Evolutionary conservation across 2,329 filamentous ascomycete species (phyloP), one percentile per base, ranked within the genome.

Genomic region (Arthrobotrys entomopaga): DNA sequence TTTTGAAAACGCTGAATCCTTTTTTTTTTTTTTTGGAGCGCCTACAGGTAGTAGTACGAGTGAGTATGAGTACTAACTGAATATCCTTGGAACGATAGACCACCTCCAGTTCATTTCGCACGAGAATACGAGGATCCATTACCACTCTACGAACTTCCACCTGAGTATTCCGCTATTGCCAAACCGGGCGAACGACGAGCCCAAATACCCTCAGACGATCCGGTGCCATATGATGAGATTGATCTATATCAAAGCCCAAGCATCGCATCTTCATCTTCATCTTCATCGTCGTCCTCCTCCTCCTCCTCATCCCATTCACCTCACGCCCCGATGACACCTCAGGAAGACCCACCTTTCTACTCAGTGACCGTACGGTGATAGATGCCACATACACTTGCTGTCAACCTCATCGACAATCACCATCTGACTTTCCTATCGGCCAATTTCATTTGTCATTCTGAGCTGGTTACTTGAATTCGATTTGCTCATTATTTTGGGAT

Each of bases 131-230:
- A 67, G 34, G 70, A 74, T n/a, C 70, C 70, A 24, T 42, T 74
- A 15, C 70, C 70, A 1, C 63, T 74, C 24, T 74, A 74, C 43
- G 70, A 74, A 64, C 34, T 67, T 2, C 70, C 70, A 26, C 70
- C 70, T 53, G 70, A 74, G 16, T 74, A 74, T 19, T 67, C 63
- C 5, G 70, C 70, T 52, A 74, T 74, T 22, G 70, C 63, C 11
- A 74, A 74, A 24, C 70, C 70, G 16, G 63, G 63, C 19, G 63
- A 74, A 26, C 70, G 43, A 22, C 52, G 50, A 26, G 52, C 64
- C 7, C 24, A 59, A 16, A 42, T 60, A 0, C 70, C 63, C 8
- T 59, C 63, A 11, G 70, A 74, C 19, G 70, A 67, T 34, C 63
- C 63, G 4, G 52, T 64, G 4, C 70, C 70, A 3, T 67, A 67